A percentile compares a stretch with the other conserved stretches of the same genome.
Evolutionary conservation across 1,284 basidiomycete genomes (phyloP).

Genomic region (Tilletia caries): DNA sequence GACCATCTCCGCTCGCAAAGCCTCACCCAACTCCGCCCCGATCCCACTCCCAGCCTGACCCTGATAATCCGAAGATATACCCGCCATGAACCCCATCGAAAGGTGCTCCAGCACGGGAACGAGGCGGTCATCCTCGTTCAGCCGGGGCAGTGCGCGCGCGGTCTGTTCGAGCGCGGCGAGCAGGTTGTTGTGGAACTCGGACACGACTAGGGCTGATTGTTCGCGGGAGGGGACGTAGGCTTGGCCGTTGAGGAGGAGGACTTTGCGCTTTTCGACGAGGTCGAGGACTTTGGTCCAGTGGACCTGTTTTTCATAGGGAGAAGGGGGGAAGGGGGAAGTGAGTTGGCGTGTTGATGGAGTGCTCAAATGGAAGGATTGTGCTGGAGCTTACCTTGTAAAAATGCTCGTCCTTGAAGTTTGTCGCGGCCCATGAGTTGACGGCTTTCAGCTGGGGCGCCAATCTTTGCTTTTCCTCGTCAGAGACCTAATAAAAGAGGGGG

Average conservation of each 20-base stretch:
- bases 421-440: conserved; percentile 38
- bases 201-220: conserved; percentile 80
- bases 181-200: conserved; percentile 78
- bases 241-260: conserved; percentile 75
- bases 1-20: conserved; percentile 88
- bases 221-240: conserved; percentile 83
- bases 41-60: conserved; percentile 15
- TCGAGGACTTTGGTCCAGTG: conserved; percentile 90
- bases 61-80: conserved; percentile 64
- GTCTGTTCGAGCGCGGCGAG: conserved; percentile 80
- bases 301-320: conserved; percentile 55
- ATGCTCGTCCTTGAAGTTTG: conserved; percentile 59
- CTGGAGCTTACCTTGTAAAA: conserved; percentile 69
- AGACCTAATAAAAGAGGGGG: conserved; percentile 19
- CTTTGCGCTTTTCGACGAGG: conserved; percentile 77
- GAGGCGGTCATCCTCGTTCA: conserved; percentile 92
- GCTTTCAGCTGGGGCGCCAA: conserved; percentile 61
- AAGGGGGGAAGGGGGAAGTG: conserved; percentile 27
- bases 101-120: conserved; percentile 87
- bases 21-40: conserved; percentile 60
- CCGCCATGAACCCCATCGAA: conserved; percentile 88
- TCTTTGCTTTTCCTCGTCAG: conserved; percentile 62
- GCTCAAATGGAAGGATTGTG: not conserved
- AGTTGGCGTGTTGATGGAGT: not conserved
- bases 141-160: conserved; percentile 79